phyloP scores from a whole-genome alignment of 495 filamentous ascomycete genomes.

The Astrothelium macrocarpum region DNA sequence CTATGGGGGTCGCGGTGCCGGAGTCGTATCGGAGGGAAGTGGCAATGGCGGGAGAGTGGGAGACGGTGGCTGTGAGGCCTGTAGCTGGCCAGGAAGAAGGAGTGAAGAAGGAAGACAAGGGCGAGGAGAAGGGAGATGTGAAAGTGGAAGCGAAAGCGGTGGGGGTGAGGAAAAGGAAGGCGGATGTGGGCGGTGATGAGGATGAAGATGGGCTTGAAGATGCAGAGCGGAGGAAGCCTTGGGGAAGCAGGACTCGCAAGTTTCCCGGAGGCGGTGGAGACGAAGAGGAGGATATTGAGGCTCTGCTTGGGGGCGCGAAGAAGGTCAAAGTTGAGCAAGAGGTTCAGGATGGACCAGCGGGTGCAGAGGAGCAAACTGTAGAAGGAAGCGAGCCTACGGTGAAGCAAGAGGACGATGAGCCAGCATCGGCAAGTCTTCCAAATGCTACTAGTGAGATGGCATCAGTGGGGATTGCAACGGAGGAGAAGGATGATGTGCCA shows the following conservation, averaged over 20 bases:
- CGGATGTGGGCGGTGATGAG: constrained; percentile 47
- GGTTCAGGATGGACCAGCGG: constrained; percentile 25
- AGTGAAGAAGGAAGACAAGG: constrained; percentile 32
- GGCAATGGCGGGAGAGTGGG: constrained; percentile 88
- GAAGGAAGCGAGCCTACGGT: constrained; percentile 24
- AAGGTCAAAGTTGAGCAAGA: constrained; percentile 13
- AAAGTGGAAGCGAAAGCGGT: constrained; percentile 32
- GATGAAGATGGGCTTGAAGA: constrained; percentile 53
- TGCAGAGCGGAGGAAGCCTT: constrained; percentile 52
- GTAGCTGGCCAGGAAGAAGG: constrained; percentile 21
- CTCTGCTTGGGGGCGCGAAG: constrained; percentile 44
- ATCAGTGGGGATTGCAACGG: constrained; percentile 26
- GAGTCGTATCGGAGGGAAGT: constrained; percentile 67
- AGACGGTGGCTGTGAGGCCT: constrained; percentile 52
- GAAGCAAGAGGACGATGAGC: constrained; percentile 31
- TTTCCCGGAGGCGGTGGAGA: constrained; percentile 48
- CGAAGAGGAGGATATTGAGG: constrained; percentile 55
- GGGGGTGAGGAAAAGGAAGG: constrained; percentile 62
- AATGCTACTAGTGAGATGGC: constrained; percentile 11
- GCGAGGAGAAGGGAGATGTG: constrained; percentile 37
- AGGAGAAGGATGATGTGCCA: constrained; percentile 17
- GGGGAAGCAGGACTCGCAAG: constrained; percentile 60
- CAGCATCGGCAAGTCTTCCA: not conserved
- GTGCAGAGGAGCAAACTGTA: constrained; percentile 29
- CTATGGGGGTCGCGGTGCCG: constrained; percentile 78